Base-by-base conservation (phyloP, 2,329 filamentous ascomycete species). In the Xylaria sp. region DNA sequence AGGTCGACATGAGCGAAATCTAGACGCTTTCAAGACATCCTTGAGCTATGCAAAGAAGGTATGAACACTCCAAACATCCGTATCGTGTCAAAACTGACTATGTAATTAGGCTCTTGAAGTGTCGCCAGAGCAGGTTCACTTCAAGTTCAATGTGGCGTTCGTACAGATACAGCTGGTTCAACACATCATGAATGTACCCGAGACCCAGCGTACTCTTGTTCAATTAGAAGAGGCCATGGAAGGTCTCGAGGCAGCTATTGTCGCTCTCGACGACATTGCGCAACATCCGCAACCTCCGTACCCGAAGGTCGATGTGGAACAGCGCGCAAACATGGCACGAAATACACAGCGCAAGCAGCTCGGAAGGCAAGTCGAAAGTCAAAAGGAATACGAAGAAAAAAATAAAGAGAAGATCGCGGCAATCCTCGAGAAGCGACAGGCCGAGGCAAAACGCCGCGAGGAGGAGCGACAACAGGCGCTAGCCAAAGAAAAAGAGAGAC, bases 111-210 rank as follows among this genome's bases (percentile, higher is more conserved):
- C 94, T 25, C 85, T 96, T 17, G 85, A 87, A 57, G 85, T 90
- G 56, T 88, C 91, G 1, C 91, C 93, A 0, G 90, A 95, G 4
- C 92, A 96, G 70, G 84, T 93, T 29, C 92, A 97, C 76, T 92
- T 95, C 76, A 92, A 95, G 75, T 99, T 99, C 84, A 99, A 99
- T 72, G 91, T 99, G 27, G 95, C 95, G 0, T 99, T 97, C 73
- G 92, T 98, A 27, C 95, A 98, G 74, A 96, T 97, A 65, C 93
- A 97, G 75, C 88, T 98, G 56, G 94, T 94, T 19, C 90, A 90
- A 46, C 86, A 90, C 29, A 87, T 97, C 56, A 89, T 92, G 76
- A 83, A 81, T 35, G 81, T 97, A 55, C 82, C 86, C 4, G 92
- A 97, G 73, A 85, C 86, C 5, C 88, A 93, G 72, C 88, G 93